These are phyloP conservation scores for Clarireedia monteithiana DNA, from an alignment of 2,329 filamentous ascomycete species.

Conservation along the genomic window DNA sequence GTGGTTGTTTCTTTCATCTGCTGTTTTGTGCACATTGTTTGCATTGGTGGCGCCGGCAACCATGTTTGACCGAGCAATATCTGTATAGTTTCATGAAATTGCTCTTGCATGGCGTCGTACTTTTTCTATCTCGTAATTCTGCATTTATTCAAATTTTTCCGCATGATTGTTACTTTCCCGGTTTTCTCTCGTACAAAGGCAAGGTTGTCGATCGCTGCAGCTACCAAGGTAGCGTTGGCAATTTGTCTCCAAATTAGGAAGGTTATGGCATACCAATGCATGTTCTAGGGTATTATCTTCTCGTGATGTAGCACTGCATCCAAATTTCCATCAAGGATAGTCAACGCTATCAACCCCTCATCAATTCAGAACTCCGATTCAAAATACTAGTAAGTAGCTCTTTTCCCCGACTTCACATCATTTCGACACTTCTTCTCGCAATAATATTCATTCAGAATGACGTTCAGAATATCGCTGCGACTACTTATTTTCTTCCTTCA, in stretches of 20 bases:
- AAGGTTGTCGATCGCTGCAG: neutral
- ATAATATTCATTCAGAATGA: neutral
- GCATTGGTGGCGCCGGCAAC: too few relatives aligned
- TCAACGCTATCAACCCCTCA: neutral
- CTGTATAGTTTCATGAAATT: too few relatives aligned
- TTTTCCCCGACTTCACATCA: neutral
- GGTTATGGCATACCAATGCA: neutral
- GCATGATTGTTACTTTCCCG: neutral
- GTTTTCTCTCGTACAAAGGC: neutral
- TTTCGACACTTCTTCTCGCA: neutral
- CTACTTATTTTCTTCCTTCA: neutral
- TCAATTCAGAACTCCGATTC: neutral
- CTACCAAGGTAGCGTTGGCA: neutral
- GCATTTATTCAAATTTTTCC: neutral
- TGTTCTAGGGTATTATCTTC: neutral
- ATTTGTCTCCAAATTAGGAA: neutral
- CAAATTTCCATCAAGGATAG: neutral
- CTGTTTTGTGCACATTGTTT: neutral
- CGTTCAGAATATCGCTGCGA: neutral
- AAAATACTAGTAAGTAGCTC: neutral
- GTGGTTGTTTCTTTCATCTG: neutral
- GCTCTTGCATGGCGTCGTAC: too few relatives aligned
- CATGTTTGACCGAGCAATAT: too few relatives aligned
- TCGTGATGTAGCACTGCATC: constrained; percentile 4
- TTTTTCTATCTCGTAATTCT: neutral